Evolutionary conservation across 768 basidiomycete species (phyloP), one percentile per base, ranked within the genome.

Genomic region (Termitomyces sp.): DNA sequence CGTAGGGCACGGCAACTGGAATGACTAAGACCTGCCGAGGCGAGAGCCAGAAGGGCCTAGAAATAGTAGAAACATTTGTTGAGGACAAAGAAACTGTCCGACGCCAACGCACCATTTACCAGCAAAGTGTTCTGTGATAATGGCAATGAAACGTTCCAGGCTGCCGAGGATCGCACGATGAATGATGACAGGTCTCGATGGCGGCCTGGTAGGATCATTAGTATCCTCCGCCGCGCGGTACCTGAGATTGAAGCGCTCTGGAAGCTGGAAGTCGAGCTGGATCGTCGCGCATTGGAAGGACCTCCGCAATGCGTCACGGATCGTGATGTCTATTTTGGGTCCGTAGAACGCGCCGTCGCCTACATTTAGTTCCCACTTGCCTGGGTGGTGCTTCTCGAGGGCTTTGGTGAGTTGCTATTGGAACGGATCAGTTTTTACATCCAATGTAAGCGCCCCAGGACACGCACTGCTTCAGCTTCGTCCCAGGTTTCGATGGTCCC

Each of bases 291-390:
- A 98, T 72, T 99, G 97, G 85, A 94, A 96, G 23, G 93, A 92
- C 45, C 97, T 86, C 37, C 80, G 84, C 23, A 98, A 79, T 0
- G 97, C 95, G 65, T 99, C 97, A 25, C 85, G 83, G 68, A 98
- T 89, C 58, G 90, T 93, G 75, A 99, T 96, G 72, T 98, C 97
- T 66, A 98, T 96, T 78, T 98, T 98, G 61, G 97, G 97, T 0
- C 97, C 97, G 73, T 99, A 99, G 82, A 99, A 99, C 10, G 97
- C 97, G 49, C 97, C 97, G 66, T 99, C 97, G 44, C 94, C 96
- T 9, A 91, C 91, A 71, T 97, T 97, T 56, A 95, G 72, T 53
- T 86, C 82, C 97, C 97, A 99, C 62, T 89, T 81, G 46, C 91
- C 94, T 0, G 92, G 84, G 63, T 94, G 89, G 56, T 84, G 81